Base-by-base conservation (phyloP, 2,329 filamentous ascomycete species). In the Xylariaceae sp. region DNA sequence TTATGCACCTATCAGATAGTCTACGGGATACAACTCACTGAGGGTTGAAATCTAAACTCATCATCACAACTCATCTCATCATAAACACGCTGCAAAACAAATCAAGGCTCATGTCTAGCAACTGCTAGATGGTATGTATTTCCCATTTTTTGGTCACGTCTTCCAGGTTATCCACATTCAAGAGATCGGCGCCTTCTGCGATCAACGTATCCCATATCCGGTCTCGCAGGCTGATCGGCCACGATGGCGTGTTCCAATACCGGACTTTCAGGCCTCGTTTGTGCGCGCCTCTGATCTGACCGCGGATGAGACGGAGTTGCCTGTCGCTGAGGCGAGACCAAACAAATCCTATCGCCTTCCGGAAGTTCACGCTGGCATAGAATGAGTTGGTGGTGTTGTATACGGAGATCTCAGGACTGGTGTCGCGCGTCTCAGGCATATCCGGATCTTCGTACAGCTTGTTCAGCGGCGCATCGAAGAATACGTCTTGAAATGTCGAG, bases 391-490 rank as follows among this genome's bases (percentile, higher is more conserved):
- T 71, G 2, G 67, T 59, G 65, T 76, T 78, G 71, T 80, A 83
- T 42, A 61, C 23, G 17, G 51, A 60, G 2, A 51, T 35, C 49
- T 18, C 57, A 6, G 49, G 35, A 4, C 59, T 57, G 18, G 54
- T 54, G 9, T 58, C 49, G 13, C 17, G 17, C 47, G 53, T 18
- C n/a, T 61, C 57, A 3, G 58, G 39, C 6, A 23, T 11, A 17
- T 70, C 74, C 64, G 73, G 73, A 70, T 71, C 78, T 68, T 65
- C 70, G 59, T 68, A 71, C 54, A 72, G 62, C 1, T 73, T 67
- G 57, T 77, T 72, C 0, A 89, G 76, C 0, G 86, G 86, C 0
- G 86, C 87, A 65, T 89, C 87, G 67, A 85, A 86, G 72, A 88
- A 88, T 57, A 84, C 75, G 70, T 88, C 84, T 35, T 84, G 77